Evolutionary conservation across 257 asterid species (phyloP), one percentile per base, ranked within the genome.

Genomic region (Coffea canephora): DNA sequence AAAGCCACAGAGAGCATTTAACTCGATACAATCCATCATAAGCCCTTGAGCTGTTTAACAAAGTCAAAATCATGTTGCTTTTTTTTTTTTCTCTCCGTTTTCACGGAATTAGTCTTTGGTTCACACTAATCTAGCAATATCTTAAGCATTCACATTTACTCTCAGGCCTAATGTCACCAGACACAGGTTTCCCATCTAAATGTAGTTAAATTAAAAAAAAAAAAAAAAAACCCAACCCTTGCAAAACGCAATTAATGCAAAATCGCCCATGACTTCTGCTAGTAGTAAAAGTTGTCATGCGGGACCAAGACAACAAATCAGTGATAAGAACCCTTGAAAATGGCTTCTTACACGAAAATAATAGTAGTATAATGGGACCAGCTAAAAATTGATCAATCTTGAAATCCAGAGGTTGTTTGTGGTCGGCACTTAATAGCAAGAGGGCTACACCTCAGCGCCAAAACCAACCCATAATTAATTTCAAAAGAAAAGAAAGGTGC

Each of bases 241-340:
- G 25, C 49, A 65, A 65, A 9, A 46, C 64, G 48, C 41, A 76
- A 76, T 76, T 25, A 76, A 64, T 76, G 65, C 80, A 76, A 45
- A 13, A 13, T 43, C 3, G 49, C 39, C 16, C 15, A 64, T 8
- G 16, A 76, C 23, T 41, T 31, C 31, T 72, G 76, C 7, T 31
- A 72, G 25, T n/a, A 13, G 61, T 49, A 48, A 72, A 8, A 48
- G 21, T 49, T 50, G 27, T 46, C 46, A 14, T 25, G 46, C 27
- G 19, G 65, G 36, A 67, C 16, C 13, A 71, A 12, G 5, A 71
- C 34, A 14, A 46, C 55, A 27, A 46, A 8, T 23, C 49, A 65
- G 67, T 43, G 68, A 65, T 64, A 45, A 15, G 14, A 62, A 55
- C 27, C 50, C 45, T 23, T 71, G 72, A 76, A 64, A 76, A 76